Percentiles rank a stretch among this genome's conserved stretches.
phyloP scores from a whole-genome alignment of 164 flowering plant genomes.

The Tinospora cordifolia region DNA sequence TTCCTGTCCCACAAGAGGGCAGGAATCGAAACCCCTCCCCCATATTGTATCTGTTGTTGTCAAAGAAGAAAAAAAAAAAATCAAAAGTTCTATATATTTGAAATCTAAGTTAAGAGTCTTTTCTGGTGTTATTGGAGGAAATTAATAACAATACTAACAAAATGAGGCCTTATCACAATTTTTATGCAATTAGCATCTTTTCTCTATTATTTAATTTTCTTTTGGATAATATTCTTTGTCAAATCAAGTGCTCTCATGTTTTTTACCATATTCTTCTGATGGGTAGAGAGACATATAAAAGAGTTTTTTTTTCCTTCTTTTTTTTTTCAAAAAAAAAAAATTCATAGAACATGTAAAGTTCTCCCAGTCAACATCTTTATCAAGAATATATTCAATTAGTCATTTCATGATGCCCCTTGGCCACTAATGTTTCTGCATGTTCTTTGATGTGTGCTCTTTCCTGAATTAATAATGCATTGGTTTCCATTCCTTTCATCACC shows the following conservation, averaged over 20 bases:
- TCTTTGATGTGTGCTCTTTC: neutral
- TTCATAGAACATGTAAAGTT: neutral
- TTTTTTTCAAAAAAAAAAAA: neutral
- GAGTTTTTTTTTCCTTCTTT: neutral
- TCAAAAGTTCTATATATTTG: too few species aligned
- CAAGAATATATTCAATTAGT: neutral
- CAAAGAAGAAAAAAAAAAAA: too few species aligned
- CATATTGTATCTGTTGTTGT: too few species aligned
- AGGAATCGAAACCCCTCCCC: too few species aligned
- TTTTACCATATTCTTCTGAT: neutral
- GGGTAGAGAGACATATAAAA: neutral
- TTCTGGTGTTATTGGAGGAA: too few species aligned
- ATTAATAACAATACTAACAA: neutral
- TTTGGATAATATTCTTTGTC: neutral
- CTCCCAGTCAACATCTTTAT: neutral
- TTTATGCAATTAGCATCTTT: neutral
- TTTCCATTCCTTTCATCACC: neutral
- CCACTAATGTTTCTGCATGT: neutral
- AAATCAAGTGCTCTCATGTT: slow-evolving; percentile 2
- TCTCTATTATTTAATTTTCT: neutral
- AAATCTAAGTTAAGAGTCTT: too few species aligned
- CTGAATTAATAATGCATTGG: neutral
- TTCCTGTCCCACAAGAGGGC: too few species aligned
- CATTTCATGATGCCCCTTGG: neutral
- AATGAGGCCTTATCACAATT: neutral